Base-by-base conservation (phyloP, 257 asterid species). In the Gynochthodes officinalis region DNA sequence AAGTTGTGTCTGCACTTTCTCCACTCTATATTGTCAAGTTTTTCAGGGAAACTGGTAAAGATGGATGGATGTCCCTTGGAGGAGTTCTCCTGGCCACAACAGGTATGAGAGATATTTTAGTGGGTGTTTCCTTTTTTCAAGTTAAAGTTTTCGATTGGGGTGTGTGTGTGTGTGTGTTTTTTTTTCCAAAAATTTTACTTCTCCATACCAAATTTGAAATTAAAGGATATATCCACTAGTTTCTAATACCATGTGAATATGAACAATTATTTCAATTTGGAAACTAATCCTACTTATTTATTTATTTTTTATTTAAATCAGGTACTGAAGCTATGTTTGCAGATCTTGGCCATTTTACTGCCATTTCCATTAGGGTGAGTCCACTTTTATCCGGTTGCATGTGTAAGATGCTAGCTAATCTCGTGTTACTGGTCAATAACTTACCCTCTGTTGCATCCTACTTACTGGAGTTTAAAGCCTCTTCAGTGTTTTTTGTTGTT, bases 271-370 rank as follows among this genome's bases (percentile, higher is more conserved):
- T 72, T 58, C 48, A 28, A 18, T 35, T 58, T 44, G 53, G 25
- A 28, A 69, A 50, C 50, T 27, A 55, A 63, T 53, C 49, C 50
- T 44, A 7, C 44, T 77, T 64, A 74, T 67, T 77, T 64, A 74
- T 67, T 7, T 62, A 35, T 62, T 6, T 39, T 80, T 76, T 67
- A 35, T n/a, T 68, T 72, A 69, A 67, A 65, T 61, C 82, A 94
- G 99, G 99, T 76, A 89, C 99, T 19, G 99, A 94, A 82, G 97
- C 99, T 61, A 91, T 94, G 99, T 94, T 88, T 79, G 99, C 99
- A 28, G 97, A 94, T 83, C 92, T 94, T 81, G 99, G 99, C 75
- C 99, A 94, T 88, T 94, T 94, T 78, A 87, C 89, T 69, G 85
- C 95, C 66, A 55, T 54, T 76, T 88, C 99, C 42, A 84, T 91